These are phyloP conservation scores for Umbilicaria muhlenbergii DNA, from an alignment of 495 filamentous ascomycete species.

Conservation along the genomic window DNA sequence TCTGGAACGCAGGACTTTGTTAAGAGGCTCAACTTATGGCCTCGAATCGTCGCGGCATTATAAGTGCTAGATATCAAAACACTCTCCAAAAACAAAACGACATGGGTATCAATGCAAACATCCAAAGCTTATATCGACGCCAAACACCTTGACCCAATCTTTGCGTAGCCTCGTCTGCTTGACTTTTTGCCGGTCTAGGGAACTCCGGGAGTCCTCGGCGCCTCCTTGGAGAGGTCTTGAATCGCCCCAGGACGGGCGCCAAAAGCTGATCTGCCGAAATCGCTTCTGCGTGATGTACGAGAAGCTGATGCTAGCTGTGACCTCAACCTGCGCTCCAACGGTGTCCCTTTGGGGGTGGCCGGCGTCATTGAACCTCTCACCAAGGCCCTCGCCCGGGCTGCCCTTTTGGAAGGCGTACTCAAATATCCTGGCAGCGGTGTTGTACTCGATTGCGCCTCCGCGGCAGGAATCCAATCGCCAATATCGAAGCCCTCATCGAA, in stretches of 20 bases:
- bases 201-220: slow-evolving; percentile 2
- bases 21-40: too few species aligned
- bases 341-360: slow-evolving; percentile 20
- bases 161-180: too few species aligned
- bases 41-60: too few species aligned
- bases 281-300: slow-evolving; percentile 1
- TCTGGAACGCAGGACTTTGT: too few species aligned
- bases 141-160: too few species aligned
- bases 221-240: slow-evolving; percentile 9
- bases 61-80: too few species aligned
- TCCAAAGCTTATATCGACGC: too few species aligned
- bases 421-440: slow-evolving; percentile 35
- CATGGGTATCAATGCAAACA: too few species aligned
- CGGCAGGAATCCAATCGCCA: slow-evolving; percentile 24
- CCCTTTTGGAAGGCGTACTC: slow-evolving; percentile 41
- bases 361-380: slow-evolving; percentile 38
- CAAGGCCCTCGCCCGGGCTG: slow-evolving; percentile 33
- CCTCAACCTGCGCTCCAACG: slow-evolving; percentile 8
- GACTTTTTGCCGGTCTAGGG: too few species aligned
- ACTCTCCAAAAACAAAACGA: too few species aligned
- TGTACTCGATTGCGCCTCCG: slow-evolving; percentile 23
- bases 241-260: slow-evolving; percentile 4
- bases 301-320: slow-evolving; percentile 7
- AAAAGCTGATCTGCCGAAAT: slow-evolving; percentile 8
- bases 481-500: slow-evolving; percentile 34